Evolutionary conservation across 2,329 filamentous ascomycete genomes (phyloP), one percentile per base, ranked within the genome.

Genomic region (Polychaeton citri): DNA sequence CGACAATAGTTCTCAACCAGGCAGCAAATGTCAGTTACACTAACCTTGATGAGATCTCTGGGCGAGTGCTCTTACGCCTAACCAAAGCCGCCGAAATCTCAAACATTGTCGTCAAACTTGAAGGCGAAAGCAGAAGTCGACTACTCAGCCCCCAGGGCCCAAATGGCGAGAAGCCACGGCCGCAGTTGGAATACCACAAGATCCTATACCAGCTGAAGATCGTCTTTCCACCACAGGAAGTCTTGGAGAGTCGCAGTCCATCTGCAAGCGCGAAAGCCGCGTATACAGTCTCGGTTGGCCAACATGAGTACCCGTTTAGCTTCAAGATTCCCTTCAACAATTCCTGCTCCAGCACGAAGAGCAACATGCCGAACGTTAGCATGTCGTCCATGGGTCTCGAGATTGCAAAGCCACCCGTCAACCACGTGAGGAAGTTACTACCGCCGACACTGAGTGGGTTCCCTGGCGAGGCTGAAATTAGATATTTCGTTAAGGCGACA

Each of bases 401-500:
- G 30, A 51, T 69, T 20, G 62, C 64, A 15, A 60, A 57, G 43
- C 57, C 62, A 4, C 59, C 65, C 2, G 58, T 60, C 30, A 64
- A 62, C 32, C 90, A 98, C 62, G 75, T 90, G 43, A 90, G 81
- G 52, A 76, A 77, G 47, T 93, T 87, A 0, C 67, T 98, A 8
- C 90, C 90, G 4, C 90, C 90, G 0, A 92, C 86, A 4, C 64
- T 96, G 36, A 82, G 73, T n/a, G 85, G 84, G 3, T 87, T 90
- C 46, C 83, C 84, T 0, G 80, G 79, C 20, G 76, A 87, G 57
- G 88, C 87, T 16, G 86, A 94, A 59, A 87, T 96, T 41, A 74
- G 79, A 47, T 98, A 98, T 61, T 98, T 83, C 55, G 71, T 96
- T 54, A 98, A 98, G 58, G 85, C 81, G n/a, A 96, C 90, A 0